Evolutionary conservation across 805 yeast genomes (phyloP), one percentile per base, ranked within the genome.

Genomic region (Cyberlindnera meyerae): DNA sequence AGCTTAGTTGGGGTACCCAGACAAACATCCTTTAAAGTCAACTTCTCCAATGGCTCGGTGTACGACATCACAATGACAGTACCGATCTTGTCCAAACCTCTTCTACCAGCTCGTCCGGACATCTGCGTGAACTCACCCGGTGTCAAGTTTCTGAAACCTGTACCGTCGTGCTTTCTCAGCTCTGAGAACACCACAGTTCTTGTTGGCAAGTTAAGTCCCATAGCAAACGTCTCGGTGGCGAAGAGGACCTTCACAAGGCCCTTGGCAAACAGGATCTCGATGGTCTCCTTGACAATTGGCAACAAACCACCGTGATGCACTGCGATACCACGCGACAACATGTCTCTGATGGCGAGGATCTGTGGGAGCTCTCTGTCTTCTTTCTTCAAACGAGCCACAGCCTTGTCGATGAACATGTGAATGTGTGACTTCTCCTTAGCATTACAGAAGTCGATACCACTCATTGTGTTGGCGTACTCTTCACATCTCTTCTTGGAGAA

Each of bases 61-160:
- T 81, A 84, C 3, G 94, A 71, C 94, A 93, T 87, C 6, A 89
- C 77, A 44, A 93, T 87, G 11, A 93, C 98, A 0, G 97, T 90
- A 55, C 98, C 98, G 0, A 84, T 86, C 15, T 78, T 65, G 65
- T 93, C 98, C 46, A 93, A 65, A 24, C 98, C 98, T 68, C 98
- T 79, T 64, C 98, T 79, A 42, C 98, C 98, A 0, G 98, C 98
- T 61, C 98, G 75, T 30, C 98, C 98, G 0, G 97, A 89, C 98
- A 93, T 93, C 62, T 90, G 98, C 0, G 97, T 93, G 57, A 90
- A 93, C 58, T 93, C 98, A 37, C 98, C 98, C 0, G 98, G 96
- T 8, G 82, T 70, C 42, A 93, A 68, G 53, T 82, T 75, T 60
- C 98, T 73, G 61, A 86, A 78, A 0, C 75, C 74, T 21, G 79